Evolutionary conservation across 257 asterid genomes (phyloP), one percentile per base, ranked within the genome.

Genomic region (Solanum piurae): DNA sequence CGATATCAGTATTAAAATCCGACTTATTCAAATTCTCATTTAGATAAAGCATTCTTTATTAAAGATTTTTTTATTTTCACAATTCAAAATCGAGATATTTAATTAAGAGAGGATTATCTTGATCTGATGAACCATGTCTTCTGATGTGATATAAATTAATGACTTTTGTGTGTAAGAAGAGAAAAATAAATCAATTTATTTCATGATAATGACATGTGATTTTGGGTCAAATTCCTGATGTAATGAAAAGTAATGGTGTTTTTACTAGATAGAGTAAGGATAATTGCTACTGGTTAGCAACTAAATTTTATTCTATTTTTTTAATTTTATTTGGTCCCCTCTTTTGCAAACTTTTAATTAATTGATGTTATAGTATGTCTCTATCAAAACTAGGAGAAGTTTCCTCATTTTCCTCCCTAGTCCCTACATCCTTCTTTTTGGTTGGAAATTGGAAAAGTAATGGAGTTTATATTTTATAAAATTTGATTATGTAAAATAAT

Each of bases 11-110:
- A 64, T 64, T 64, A 25, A 64, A 11, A 64, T 64, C 0, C 0
- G 0, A 64, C 0, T 64, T n/a, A 64, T 64, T 2, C 0, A 11
- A 2, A 25, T 64, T 12, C 0, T 5, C 0, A 64, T n/a, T 64
- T 12, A 5, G 1, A 2, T 25, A 0, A 25, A 25, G 1, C 0
- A 5, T 12, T 25, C 0, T 11, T 12, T 64, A 25, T 12, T 0
- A 25, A 64, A 0, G 9, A 5, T 1, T 64, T 25, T n/a, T 64
- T 0, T 1, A 64, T 64, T 25, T 0, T 11, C 1, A 11, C 0
- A 4, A 5, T 25, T 64, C 0, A 11, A 64, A 25, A 25, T 25
- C 1, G 18, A 64, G 0, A 64, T 12, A 21, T 62, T 9, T 23
- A 25, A 25, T 66, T 3, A 55, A 55, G 25, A 3, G 25, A 55